Evolutionary conservation across 2,329 filamentous ascomycete genomes (phyloP).

Genomic region (Botryotinia convoluta): DNA sequence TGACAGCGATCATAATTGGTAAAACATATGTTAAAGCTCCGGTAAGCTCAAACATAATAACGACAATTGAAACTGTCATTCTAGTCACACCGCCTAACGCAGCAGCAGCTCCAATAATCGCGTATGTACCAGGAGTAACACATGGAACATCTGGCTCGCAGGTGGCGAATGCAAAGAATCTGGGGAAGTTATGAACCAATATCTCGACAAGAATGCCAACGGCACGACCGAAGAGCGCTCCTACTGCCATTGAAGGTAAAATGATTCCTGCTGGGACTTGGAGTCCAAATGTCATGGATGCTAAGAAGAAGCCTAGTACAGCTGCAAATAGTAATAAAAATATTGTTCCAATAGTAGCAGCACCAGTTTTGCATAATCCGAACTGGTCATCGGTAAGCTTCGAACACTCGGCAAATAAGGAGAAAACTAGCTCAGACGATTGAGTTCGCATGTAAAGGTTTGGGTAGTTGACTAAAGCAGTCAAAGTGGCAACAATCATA

Average conservation of each 20-base stretch:
- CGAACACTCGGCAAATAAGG: constrained; percentile 87
- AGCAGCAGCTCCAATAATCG: constrained; percentile 91
- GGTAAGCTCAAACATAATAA: constrained; percentile 99
- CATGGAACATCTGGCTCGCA: constrained; percentile 68
- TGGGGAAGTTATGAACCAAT: constrained; percentile 61
- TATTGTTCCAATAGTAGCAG: constrained; percentile 78
- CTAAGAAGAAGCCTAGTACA: constrained; percentile 78
- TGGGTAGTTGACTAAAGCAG: constrained; percentile 88
- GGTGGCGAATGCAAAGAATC: constrained; percentile 16
- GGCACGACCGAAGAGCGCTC: constrained; percentile 83
- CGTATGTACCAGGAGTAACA: constrained; percentile 92
- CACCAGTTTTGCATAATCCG: constrained; percentile 83
- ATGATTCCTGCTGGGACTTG: constrained; percentile 95
- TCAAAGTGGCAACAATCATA: constrained; percentile 72
- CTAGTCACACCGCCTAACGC: constrained; percentile 91
- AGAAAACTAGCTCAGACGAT: constrained; percentile 84
- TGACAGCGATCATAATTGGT: constrained; percentile 98
- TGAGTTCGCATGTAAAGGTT: constrained; percentile 96
- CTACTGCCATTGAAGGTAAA: constrained; percentile 92
- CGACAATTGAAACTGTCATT: constrained; percentile 97
- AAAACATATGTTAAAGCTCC: constrained; percentile 94
- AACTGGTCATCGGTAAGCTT: constrained; percentile 80
- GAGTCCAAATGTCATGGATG: constrained; percentile 86
- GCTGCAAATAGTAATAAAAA: constrained; percentile 80
- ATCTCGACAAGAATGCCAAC: constrained; percentile 88